These are phyloP conservation scores for Keithomyces neogunnii DNA, from an alignment of 2,329 filamentous ascomycete genomes.

Conservation along the genomic window DNA sequence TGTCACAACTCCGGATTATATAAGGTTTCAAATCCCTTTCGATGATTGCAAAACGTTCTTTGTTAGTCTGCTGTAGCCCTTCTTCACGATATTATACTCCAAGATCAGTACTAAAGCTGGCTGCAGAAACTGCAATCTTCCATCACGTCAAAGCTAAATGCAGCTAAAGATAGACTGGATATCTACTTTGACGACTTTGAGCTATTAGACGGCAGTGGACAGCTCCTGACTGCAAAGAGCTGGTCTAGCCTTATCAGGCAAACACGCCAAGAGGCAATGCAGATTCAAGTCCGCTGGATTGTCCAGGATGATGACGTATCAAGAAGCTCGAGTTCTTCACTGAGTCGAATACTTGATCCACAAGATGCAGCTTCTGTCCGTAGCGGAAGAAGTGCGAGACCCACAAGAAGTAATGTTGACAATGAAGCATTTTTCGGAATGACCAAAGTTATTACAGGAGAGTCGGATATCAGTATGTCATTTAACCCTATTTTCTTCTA, in stretches of 20 bases:
- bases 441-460: neutral
- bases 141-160: neutral
- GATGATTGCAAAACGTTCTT: conserved; percentile 2
- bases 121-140: conserved; percentile 2
- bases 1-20: conserved; percentile 1
- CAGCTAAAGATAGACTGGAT: neutral
- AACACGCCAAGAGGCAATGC: neutral
- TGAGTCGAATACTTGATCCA: neutral
- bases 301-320: neutral
- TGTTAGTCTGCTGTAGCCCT: neutral
- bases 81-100: neutral
- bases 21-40: conserved; percentile 1
- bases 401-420: neutral
- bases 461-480: neutral
- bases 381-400: neutral
- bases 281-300: neutral
- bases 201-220: neutral
- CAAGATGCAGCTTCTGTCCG: neutral
- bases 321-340: neutral
- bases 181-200: neutral
- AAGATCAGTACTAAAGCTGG: neutral
- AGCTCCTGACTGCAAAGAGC: neutral
- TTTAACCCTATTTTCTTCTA: neutral
- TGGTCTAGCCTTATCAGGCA: conserved; percentile 1
- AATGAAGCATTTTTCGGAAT: conserved; percentile 1